These are phyloP conservation scores for Metahyphopichia silvanorum DNA, from an alignment of 805 yeast genomes.

Conservation along the genomic window DNA sequence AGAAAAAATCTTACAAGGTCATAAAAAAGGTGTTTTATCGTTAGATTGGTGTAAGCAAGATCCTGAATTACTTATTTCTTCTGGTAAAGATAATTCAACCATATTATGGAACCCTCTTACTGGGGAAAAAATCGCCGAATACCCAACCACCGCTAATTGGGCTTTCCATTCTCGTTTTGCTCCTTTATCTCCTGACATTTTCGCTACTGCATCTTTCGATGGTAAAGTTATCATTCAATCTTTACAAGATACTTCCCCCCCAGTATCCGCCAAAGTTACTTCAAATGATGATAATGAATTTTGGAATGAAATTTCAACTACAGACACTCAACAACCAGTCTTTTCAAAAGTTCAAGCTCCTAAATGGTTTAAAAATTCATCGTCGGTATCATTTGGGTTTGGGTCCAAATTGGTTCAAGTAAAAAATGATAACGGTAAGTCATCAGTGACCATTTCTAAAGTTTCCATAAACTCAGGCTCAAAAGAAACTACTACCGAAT, in stretches of 20 bases:
- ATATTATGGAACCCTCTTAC: constrained; percentile 85
- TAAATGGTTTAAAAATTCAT: constrained; percentile 75
- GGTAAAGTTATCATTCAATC: constrained; percentile 80
- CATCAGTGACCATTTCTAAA: constrained; percentile 42
- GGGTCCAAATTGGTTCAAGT: constrained; percentile 83
- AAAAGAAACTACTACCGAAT: constrained; percentile 32
- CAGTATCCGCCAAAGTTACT: constrained; percentile 41
- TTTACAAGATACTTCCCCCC: constrained; percentile 78
- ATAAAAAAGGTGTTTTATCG: constrained; percentile 82
- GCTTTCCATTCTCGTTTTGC: constrained; percentile 86
- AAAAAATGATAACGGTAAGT: constrained; percentile 35
- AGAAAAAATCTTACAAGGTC: constrained; percentile 70
- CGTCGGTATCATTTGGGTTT: constrained; percentile 81
- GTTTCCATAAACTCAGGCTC: constrained; percentile 35
- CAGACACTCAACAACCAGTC: constrained; percentile 71
- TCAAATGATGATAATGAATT: constrained; percentile 67
- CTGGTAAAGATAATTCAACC: constrained; percentile 89
- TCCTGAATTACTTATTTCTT: constrained; percentile 72
- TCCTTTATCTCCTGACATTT: constrained; percentile 81
- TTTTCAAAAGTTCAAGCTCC: constrained; percentile 81
- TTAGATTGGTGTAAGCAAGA: constrained; percentile 93
- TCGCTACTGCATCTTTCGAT: constrained; percentile 86
- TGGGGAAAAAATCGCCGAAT: constrained; percentile 74
- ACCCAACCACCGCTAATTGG: constrained; percentile 93
- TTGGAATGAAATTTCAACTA: constrained; percentile 74